Conservation (phyloP, 2,329 filamentous ascomycete species). For the Neonectria coccinea region DNA sequence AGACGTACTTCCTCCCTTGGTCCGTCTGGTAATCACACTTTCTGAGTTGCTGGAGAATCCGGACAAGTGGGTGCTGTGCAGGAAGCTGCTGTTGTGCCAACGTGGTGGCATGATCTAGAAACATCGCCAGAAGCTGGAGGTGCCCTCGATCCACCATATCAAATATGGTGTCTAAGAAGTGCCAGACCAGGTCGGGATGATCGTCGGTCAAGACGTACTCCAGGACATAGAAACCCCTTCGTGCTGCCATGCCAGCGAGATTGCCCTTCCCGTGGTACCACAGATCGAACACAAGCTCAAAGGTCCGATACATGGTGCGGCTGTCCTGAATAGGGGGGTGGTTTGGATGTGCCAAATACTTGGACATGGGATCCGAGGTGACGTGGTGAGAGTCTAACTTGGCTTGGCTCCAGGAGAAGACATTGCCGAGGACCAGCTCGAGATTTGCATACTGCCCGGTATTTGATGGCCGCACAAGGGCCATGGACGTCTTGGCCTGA, state of each 20-base stretch:
- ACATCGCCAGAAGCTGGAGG: slow-evolving; percentile 50
- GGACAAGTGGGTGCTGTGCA: slow-evolving; percentile 49
- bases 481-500: slow-evolving; percentile 30
- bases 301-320: slow-evolving; percentile 55
- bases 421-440: slow-evolving; percentile 50
- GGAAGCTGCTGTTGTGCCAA: slow-evolving; percentile 47
- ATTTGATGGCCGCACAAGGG: slow-evolving; percentile 40
- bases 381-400: slow-evolving; percentile 48
- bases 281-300: slow-evolving; percentile 53
- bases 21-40: slow-evolving; percentile 49
- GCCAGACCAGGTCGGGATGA: slow-evolving; percentile 54
- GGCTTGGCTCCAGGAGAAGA: slow-evolving; percentile 51
- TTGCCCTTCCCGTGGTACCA: slow-evolving; percentile 52
- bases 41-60: slow-evolving; percentile 49
- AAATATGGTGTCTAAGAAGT: slow-evolving; percentile 54
- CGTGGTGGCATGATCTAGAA: slow-evolving; percentile 49
- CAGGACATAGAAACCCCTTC: slow-evolving; percentile 51
- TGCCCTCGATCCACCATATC: slow-evolving; percentile 53
- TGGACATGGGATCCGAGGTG: slow-evolving; percentile 51
- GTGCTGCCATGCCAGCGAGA: slow-evolving; percentile 52
- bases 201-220: slow-evolving; percentile 53
- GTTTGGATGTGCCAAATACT: slow-evolving; percentile 51
- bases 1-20: slow-evolving; percentile 48
- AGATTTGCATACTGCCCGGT: slow-evolving; percentile 46
- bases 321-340: slow-evolving; percentile 53